Percentiles rank a stretch among this genome's conserved stretches.
Conservation (phyloP, 139 green algal species). For the Coelastrella sp. region DNA sequence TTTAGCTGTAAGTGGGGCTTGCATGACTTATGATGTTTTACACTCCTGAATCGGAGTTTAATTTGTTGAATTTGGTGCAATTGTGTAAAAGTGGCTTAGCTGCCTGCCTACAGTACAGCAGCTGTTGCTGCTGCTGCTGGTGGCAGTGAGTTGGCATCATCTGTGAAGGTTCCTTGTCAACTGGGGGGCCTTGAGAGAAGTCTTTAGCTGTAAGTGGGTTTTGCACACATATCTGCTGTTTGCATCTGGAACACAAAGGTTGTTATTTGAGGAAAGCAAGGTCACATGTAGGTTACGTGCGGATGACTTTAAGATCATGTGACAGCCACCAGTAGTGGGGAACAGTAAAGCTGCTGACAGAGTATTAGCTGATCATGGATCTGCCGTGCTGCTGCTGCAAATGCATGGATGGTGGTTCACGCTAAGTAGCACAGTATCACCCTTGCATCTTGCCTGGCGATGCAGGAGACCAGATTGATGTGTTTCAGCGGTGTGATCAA, state of each 20-base stretch:
- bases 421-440: constrained; percentile 64
- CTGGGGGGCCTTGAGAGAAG: neutral
- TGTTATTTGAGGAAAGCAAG: no score
- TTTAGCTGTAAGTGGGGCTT: neutral
- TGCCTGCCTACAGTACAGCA: no score
- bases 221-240: neutral
- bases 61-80: no score
- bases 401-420: constrained; percentile 63
- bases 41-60: no score
- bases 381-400: neutral
- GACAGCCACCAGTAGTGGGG: neutral
- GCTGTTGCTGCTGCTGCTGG: neutral
- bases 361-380: neutral
- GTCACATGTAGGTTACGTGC: no score
- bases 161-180: neutral
- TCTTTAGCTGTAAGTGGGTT: constrained; percentile 11
- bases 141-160: neutral
- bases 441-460: constrained; percentile 56
- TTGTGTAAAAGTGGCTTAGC: no score
- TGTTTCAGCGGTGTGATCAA: constrained; percentile 76
- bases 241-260: neutral
- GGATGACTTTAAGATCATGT: neutral
- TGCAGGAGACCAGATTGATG: no score
- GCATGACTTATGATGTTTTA: no score
- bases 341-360: neutral